These are phyloP conservation scores for Pseudoturritis turrita DNA, from an alignment of 345 rosid genomes.

Conservation along the genomic window DNA sequence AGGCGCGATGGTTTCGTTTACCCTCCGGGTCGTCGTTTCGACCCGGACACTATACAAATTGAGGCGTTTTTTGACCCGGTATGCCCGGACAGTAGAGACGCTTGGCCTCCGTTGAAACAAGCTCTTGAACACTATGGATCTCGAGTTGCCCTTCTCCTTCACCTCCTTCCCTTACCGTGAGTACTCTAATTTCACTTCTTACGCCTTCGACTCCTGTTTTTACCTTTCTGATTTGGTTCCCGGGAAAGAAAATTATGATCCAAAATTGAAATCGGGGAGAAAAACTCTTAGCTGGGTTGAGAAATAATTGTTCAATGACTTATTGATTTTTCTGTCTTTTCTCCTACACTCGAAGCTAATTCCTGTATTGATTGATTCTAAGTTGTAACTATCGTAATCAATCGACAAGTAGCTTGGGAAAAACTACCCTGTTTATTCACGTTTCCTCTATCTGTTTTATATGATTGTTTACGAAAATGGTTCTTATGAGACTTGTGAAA, in stretches of 20 bases:
- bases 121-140: conserved; percentile 30
- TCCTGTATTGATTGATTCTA: neutral
- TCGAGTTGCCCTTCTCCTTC: conserved; percentile 25
- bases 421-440: neutral
- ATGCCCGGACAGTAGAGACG: conserved; percentile 30
- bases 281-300: neutral
- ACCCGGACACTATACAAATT: conserved; percentile 27
- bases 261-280: neutral
- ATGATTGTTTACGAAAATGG: neutral
- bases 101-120: conserved; percentile 26
- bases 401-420: neutral
- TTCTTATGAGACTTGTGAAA: neutral
- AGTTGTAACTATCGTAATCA: neutral
- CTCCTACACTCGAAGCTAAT: too few relatives aligned
- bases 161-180: conserved; percentile 36
- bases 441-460: neutral
- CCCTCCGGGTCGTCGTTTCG: conserved; percentile 17
- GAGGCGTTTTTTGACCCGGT: conserved; percentile 34
- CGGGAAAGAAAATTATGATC: too few relatives aligned
- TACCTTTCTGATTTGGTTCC: too few relatives aligned
- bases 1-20: conserved; percentile 30
- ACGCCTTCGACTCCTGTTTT: neutral
- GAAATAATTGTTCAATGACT: neutral
- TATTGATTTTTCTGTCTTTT: too few relatives aligned
- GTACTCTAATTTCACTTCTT: neutral